Evolutionary conservation across 352 stramenopile genomes (phyloP), one percentile per base, ranked within the genome.

Genomic region (Phytophthora kernoviae): DNA sequence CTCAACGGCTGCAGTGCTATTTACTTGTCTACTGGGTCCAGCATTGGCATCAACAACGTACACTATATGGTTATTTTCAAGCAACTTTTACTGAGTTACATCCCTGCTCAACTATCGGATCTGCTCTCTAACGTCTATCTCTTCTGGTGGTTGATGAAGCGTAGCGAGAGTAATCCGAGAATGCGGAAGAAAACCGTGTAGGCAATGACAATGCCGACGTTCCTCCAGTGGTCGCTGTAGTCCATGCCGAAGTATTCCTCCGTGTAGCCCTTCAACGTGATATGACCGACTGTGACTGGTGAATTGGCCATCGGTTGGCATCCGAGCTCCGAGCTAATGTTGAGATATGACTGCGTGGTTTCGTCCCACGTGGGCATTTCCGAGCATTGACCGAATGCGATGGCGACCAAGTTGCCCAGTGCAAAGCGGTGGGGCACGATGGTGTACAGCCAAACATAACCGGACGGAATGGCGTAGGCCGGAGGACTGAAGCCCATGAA

Each of bases 121-220:
- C 24, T 30, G 24, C 24, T 30, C 6, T 24, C 43, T n/a, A n/a
- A 50, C 17, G 72, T 59, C 43, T 78, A 75, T 50, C 57, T 55
- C 55, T 66, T 72, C 58, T 79, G 73, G 58, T 79, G 66, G 54
- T 72, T 75, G n/a, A 80, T 21, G 39, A 68, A 75, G n/a, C 65
- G 63, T 50, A 77, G 64, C 11, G 65, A 54, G n/a, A 81, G 30
- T 21, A 77, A 48, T 0, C 44, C 73, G 5, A 77, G 34, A 8
- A 79, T 22, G 18, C 69, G 69, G 59, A 75, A 77, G 40, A 69
- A 7, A 12, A 64, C 39, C 18, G 69, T 79, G 49, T 48, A 77
- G 10, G 32, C 67, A 22, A 62, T 60, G 20, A 65, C 46, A 20
- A 72, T 58, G 18, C 22, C 53, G 18, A 75, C 68, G 47, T 71